These are phyloP conservation scores for Pseudognaphalium luteoalbum DNA, from an alignment of 129 eudicot genomes.

Conservation along the genomic window DNA sequence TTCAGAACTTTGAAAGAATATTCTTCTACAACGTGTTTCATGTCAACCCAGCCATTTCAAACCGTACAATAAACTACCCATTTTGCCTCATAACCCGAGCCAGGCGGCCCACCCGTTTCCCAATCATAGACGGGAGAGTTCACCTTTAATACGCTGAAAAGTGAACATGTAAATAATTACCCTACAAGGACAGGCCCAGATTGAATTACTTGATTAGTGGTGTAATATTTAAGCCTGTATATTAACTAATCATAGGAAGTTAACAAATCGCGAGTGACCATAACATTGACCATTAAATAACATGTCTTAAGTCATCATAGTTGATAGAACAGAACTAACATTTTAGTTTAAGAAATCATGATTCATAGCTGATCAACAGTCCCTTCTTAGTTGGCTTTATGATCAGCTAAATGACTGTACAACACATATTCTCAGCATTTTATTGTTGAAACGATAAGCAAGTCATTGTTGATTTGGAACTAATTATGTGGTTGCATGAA, in stretches of 20 bases:
- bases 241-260: background rate
- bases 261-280: conserved; percentile 5
- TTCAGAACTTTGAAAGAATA: no score
- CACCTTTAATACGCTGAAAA: background rate
- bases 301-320: conserved; percentile 21
- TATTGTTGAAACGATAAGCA: background rate
- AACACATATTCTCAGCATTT: background rate
- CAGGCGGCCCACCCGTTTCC: background rate
- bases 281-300: conserved; percentile 36
- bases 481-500: background rate
- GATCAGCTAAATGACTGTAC: background rate
- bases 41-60: background rate
- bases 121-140: background rate
- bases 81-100: background rate
- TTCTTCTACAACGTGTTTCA: background rate
- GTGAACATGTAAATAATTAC: conserved; percentile 5
- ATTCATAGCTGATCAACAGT: background rate
- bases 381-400: background rate
- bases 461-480: background rate
- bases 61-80: background rate
- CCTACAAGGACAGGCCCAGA: conserved; percentile 17
- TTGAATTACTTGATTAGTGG: conserved; percentile 16
- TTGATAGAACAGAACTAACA: background rate
- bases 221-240: background rate
- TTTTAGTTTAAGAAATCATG: no score